Conservation (phyloP, 2,329 filamentous ascomycete genomes). For the Elsinoe batatas region DNA sequence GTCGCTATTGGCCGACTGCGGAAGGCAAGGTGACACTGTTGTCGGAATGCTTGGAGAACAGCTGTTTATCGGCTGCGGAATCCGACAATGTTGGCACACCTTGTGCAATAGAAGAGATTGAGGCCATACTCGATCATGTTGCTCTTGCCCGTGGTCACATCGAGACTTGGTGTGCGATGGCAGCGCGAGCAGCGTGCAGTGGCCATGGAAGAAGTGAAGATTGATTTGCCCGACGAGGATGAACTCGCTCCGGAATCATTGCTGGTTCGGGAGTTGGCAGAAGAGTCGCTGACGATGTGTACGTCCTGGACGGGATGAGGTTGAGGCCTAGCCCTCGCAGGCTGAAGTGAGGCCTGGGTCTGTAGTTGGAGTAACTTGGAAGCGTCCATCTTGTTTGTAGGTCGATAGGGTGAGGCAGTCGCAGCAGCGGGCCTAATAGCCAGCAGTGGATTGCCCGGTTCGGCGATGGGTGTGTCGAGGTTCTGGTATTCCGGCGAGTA, state of each 20-base stretch:
- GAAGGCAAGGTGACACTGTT: no score
- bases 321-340: slow-evolving; percentile 21
- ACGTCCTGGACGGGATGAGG: slow-evolving; percentile 27
- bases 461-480: slow-evolving; percentile 9
- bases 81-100: slow-evolving; percentile 29
- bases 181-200: slow-evolving; percentile 29
- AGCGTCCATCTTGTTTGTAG: slow-evolving; percentile 17
- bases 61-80: slow-evolving; percentile 21
- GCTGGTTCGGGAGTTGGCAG: slow-evolving; percentile 8
- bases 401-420: slow-evolving; percentile 9
- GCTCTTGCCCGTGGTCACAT: slow-evolving; percentile 25
- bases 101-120: slow-evolving; percentile 29
- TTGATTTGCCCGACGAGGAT: not conserved
- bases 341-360: slow-evolving; percentile 23
- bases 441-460: slow-evolving; percentile 20
- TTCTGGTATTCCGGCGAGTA: slow-evolving; percentile 3
- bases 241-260: not conserved
- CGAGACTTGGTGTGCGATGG: slow-evolving; percentile 26
- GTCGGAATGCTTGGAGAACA: not conserved
- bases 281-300: slow-evolving; percentile 25
- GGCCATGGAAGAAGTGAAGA: slow-evolving; percentile 14
- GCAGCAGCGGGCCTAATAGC: slow-evolving; percentile 16
- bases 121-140: slow-evolving; percentile 31
- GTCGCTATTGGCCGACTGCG: not conserved
- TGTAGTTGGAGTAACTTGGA: slow-evolving; percentile 25